phyloP scores from a whole-genome alignment of 495 filamentous ascomycete species.

The Amorphotheca resinae region DNA sequence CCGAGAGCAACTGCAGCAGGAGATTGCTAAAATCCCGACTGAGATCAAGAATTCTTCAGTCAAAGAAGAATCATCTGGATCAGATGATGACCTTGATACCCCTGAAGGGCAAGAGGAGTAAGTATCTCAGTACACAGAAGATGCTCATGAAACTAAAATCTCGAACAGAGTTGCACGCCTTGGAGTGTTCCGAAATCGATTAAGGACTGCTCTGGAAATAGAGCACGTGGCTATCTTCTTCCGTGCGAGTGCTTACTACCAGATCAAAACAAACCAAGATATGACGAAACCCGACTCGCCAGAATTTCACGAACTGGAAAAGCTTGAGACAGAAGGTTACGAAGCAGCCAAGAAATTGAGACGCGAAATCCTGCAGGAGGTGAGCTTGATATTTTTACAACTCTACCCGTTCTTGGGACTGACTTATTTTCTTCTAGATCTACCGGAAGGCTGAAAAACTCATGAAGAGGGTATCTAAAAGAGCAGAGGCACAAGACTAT shows the following conservation, averaged over 20 bases:
- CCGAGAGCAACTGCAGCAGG: conserved; percentile 39
- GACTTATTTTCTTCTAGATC: conserved; percentile 4
- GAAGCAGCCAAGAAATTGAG: conserved; percentile 64
- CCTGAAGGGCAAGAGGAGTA: conserved; percentile 27
- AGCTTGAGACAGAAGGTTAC: conserved; percentile 58
- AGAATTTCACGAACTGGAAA: conserved; percentile 51
- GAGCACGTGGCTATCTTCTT: conserved; percentile 79
- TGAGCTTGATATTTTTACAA: conserved; percentile 6
- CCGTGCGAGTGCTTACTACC: conserved; percentile 67
- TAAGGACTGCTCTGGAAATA: conserved; percentile 63
- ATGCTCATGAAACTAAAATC: neutral
- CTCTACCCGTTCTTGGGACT: neutral
- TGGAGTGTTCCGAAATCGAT: conserved; percentile 47
- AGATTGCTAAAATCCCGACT: conserved; percentile 9
- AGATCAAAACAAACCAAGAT: conserved; percentile 60
- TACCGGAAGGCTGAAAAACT: conserved; percentile 20
- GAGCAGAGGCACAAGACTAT: conserved; percentile 38
- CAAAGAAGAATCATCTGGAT: neutral
- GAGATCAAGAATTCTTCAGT: too few species aligned
- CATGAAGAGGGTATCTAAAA: conserved; percentile 39
- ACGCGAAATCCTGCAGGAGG: conserved; percentile 54
- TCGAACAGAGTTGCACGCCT: conserved; percentile 27
- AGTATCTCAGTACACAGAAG: neutral
- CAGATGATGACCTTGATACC: conserved; percentile 24
- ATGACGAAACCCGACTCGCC: conserved; percentile 50